Evolutionary conservation across 2,329 filamentous ascomycete genomes (phyloP).

Genomic region (Fusarium brevicatenulatum): DNA sequence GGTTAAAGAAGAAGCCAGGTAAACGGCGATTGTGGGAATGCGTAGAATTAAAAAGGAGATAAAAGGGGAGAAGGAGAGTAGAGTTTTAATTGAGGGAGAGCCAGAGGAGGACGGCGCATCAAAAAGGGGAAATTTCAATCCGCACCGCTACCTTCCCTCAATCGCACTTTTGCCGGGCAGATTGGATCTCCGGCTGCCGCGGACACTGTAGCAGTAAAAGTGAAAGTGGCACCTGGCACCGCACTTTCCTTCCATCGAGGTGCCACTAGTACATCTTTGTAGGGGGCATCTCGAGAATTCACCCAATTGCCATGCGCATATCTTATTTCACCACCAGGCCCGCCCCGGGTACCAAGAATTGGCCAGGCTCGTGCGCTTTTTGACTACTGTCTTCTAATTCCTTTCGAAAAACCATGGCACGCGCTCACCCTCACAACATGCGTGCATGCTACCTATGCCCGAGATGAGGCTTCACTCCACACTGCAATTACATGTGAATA

Average conservation of each 20-base stretch:
- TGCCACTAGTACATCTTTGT: constrained; percentile 37
- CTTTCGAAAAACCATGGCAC: constrained; percentile 19
- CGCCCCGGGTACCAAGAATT: constrained; percentile 29
- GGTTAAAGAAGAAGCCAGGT: constrained; percentile 29
- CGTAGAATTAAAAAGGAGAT: constrained; percentile 41
- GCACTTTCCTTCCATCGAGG: constrained; percentile 34
- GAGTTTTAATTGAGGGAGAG: constrained; percentile 40
- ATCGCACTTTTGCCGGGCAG: constrained; percentile 17
- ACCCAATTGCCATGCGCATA: constrained; percentile 34
- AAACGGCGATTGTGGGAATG: constrained; percentile 36
- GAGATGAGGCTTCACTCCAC: constrained; percentile 30
- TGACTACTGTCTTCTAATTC: constrained; percentile 5
- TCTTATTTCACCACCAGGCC: constrained; percentile 25
- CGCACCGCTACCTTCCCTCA: constrained; percentile 24
- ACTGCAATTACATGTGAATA: constrained; percentile 51
- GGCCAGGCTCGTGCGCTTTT: constrained; percentile 22
- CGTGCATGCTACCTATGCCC: constrained; percentile 8
- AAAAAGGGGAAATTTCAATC: constrained; percentile 54
- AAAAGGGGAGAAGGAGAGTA: constrained; percentile 42
- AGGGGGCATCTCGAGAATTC: constrained; percentile 31
- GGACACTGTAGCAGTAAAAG: constrained; percentile 19
- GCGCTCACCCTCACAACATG: background rate
- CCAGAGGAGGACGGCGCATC: constrained; percentile 33
- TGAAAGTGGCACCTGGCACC: constrained; percentile 42
- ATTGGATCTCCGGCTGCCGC: constrained; percentile 36